Conservation (phyloP, 805 yeast species). For the Zygosaccharomyces rouxii region DNA sequence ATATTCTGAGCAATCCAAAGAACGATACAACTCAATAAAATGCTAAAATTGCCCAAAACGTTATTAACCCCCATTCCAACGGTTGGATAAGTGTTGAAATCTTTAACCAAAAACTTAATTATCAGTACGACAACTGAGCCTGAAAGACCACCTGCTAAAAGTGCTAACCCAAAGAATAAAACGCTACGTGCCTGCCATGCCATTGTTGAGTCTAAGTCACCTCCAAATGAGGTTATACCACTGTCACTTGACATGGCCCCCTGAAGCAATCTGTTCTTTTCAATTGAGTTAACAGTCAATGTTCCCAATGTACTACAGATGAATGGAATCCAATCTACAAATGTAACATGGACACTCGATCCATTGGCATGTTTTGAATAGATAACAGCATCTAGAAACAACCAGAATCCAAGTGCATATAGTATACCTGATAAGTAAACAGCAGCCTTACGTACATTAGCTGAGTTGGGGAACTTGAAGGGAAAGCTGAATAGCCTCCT, state of each 20-base stretch:
- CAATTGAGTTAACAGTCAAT: conserved; percentile 57
- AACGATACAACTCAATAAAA: conserved; percentile 83
- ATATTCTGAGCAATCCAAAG: conserved; percentile 94
- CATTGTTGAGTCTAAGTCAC: conserved; percentile 44
- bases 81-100: conserved; percentile 73
- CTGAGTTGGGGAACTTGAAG: conserved; percentile 65
- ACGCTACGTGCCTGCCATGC: conserved; percentile 94
- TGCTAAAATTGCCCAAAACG: conserved; percentile 69
- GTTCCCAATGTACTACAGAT: conserved; percentile 86
- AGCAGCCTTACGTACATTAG: conserved; percentile 64
- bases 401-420: conserved; percentile 86
- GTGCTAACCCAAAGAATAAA: conserved; percentile 84
- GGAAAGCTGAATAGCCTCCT: conserved; percentile 61
- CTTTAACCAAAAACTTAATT: conserved; percentile 75
- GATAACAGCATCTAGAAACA: conserved; percentile 81
- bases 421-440: conserved; percentile 73
- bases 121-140: conserved; percentile 88
- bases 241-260: conserved; percentile 39
- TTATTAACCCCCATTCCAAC: conserved; percentile 92
- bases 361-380: conserved; percentile 83
- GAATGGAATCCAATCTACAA: conserved; percentile 94
- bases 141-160: conserved; percentile 89
- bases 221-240: conserved; percentile 24
- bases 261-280: conserved; percentile 39
- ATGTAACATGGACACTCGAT: conserved; percentile 78